phyloP scores from a whole-genome alignment of 495 filamentous ascomycete species.

The Aspergillus mulundensis region DNA sequence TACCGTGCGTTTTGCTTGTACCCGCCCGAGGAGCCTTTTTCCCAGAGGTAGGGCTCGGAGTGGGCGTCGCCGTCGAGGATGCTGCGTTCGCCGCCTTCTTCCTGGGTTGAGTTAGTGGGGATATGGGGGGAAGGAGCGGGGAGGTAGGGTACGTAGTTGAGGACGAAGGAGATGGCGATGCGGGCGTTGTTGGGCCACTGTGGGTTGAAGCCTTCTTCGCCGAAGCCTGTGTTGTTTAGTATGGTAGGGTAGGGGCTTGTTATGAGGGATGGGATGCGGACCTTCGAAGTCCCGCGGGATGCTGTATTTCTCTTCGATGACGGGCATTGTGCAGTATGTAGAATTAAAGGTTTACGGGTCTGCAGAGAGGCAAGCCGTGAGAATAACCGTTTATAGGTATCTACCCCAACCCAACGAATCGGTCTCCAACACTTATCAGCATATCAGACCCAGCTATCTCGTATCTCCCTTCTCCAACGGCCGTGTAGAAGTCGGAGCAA shows the following conservation, averaged over 20 bases:
- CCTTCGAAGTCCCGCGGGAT: constrained; percentile 10
- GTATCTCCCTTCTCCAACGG: too few species aligned
- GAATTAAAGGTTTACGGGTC: too few species aligned
- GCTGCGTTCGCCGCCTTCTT: constrained; percentile 13
- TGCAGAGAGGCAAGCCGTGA: too few species aligned
- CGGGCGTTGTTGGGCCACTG: constrained; percentile 12
- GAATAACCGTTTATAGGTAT: too few species aligned
- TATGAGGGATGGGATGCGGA: too few species aligned
- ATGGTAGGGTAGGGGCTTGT: too few species aligned
- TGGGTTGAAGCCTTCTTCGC: constrained; percentile 10
- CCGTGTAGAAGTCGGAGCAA: neutral
- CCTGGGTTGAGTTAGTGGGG: too few species aligned
- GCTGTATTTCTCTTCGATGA: constrained; percentile 7
- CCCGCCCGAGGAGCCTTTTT: constrained; percentile 12
- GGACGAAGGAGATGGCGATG: constrained; percentile 10
- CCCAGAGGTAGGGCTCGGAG: constrained; percentile 14
- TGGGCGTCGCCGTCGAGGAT: constrained; percentile 13
- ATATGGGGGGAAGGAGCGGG: neutral
- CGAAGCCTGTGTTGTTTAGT: too few species aligned
- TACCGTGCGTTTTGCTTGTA: neutral
- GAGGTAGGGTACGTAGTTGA: constrained; percentile 5
- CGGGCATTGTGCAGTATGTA: constrained; percentile 4
- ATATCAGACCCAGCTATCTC: neutral
- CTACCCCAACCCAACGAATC: too few species aligned
- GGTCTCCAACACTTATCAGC: too few species aligned